Base-by-base conservation (phyloP, 164 flowering plant genomes). In the Santalum album region DNA sequence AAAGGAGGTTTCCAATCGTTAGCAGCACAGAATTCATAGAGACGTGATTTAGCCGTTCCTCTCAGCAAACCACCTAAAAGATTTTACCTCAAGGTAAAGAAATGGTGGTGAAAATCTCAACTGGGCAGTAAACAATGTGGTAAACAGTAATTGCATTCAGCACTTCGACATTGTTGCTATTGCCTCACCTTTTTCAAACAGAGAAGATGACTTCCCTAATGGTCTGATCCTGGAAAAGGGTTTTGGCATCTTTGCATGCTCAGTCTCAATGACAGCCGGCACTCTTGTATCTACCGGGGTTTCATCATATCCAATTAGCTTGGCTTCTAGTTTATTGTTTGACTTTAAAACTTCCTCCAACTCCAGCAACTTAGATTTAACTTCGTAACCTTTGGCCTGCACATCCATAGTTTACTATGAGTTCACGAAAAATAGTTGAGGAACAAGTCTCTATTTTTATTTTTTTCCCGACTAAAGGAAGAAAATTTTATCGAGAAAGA, bases 221-320 rank as follows among this genome's bases (percentile, higher is more conserved):
- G 34, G 34, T 4, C 9, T 29, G 34, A 9, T 29, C 4, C 34
- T 29, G 34, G 34, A 29, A 9, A 69, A 68, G 54, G 49, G 40
- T 23, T 62, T 62, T 35, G 56, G 49, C 58, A 63, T 18, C 42
- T 53, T 54, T 52, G 55, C 21, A 32, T 51, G 40, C 7, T 64
- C 73, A 55, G 58, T 5, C 36, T 26, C 59, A 29, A 22, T 26
- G 24, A 24, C 18, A 59, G 60, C 66, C 12, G 58, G 16, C 56
- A 49, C 36, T 39, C 35, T 39, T 19, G 57, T 35, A 53, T 54
- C 45, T 7, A 67, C 20, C 0, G 84, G 81, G 19, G 61, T 61
- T 60, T 91, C 95, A 68, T 87, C 78, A 66, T 64, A 87, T 49
- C 98, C 98, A 58, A 91, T 76, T 50, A 91, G 73, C 61, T 51